Evolutionary conservation across 305 asterid species (phyloP).

Genomic region (Fraxinus dipetala): DNA sequence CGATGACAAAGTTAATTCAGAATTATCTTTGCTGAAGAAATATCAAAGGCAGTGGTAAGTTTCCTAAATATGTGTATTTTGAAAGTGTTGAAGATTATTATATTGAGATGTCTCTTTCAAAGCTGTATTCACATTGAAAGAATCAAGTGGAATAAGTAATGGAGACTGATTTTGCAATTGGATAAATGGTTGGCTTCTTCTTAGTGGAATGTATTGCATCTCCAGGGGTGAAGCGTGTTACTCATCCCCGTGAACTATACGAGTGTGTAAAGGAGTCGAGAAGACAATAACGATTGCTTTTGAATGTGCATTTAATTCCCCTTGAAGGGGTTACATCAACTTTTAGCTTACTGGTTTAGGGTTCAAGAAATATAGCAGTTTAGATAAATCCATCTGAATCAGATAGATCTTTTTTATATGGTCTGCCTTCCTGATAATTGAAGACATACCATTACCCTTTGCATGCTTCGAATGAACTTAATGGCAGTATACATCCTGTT

Average conservation of each 20-base stretch:
- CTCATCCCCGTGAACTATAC: neutral
- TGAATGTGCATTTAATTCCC: neutral
- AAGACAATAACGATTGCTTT: neutral
- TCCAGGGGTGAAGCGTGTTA: neutral
- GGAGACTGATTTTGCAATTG: neutral
- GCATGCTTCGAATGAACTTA: neutral
- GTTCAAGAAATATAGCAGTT: neutral
- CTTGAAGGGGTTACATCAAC: neutral
- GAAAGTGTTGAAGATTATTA: neutral
- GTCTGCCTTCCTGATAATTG: neutral
- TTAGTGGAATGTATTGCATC: neutral
- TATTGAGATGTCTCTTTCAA: neutral
- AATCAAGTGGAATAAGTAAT: neutral
- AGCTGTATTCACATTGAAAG: neutral
- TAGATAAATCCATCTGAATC: neutral
- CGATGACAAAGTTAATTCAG: conserved; percentile 52
- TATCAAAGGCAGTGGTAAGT: conserved; percentile 63
- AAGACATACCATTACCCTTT: neutral
- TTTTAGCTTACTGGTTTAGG: neutral
- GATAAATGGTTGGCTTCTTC: neutral
- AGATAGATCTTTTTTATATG: neutral
- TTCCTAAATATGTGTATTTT: conserved; percentile 3
- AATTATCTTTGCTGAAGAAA: conserved; percentile 52
- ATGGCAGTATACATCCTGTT: neutral
- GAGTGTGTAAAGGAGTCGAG: neutral